phyloP scores from a whole-genome alignment of 352 stramenopile species.

The Saprolegnia parasitica region DNA sequence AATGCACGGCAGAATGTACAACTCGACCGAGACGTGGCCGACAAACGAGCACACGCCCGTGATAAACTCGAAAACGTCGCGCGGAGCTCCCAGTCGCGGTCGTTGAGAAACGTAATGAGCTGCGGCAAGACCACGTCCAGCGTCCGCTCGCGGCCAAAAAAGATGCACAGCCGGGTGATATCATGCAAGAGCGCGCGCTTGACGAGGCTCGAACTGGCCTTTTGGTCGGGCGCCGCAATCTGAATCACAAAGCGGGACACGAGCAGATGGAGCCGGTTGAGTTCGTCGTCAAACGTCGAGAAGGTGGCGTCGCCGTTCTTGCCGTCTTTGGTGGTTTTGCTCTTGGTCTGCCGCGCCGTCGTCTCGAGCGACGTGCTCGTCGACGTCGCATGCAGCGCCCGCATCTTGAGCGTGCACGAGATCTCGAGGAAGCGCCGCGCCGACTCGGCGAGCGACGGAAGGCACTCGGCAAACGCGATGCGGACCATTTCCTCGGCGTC shows the following conservation, averaged over 20 bases:
- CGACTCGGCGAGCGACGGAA: slow-evolving; percentile 90
- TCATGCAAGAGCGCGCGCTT: slow-evolving; percentile 93
- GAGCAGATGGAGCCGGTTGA: slow-evolving; percentile 90
- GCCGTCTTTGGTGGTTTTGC: slow-evolving; percentile 24
- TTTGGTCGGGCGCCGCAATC: slow-evolving; percentile 86
- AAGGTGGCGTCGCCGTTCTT: slow-evolving; percentile 43
- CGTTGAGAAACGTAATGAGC: slow-evolving; percentile 96
- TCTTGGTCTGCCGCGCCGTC: slow-evolving; percentile 16
- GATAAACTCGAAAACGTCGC: slow-evolving; percentile 91
- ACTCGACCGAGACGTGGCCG: slow-evolving; percentile 87
- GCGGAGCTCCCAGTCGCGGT: slow-evolving; percentile 89
- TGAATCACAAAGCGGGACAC: slow-evolving; percentile 93
- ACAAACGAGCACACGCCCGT: slow-evolving; percentile 93
- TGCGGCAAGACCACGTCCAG: slow-evolving; percentile 95
- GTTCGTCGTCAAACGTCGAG: slow-evolving; percentile 90
- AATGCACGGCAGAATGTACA: slow-evolving; percentile 97
- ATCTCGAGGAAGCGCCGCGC: slow-evolving; percentile 93
- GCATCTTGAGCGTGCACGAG: slow-evolving; percentile 81
- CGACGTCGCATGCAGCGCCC: slow-evolving; percentile 24
- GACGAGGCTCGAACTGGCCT: slow-evolving; percentile 87
- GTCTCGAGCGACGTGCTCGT: slow-evolving; percentile 9
- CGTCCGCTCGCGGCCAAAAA: slow-evolving; percentile 94
- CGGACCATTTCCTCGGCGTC: slow-evolving; percentile 91
- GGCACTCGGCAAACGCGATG: slow-evolving; percentile 92
- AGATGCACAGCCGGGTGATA: slow-evolving; percentile 94